Conservation (phyloP, 495 filamentous ascomycete species). For the Neurospora sp. region DNA sequence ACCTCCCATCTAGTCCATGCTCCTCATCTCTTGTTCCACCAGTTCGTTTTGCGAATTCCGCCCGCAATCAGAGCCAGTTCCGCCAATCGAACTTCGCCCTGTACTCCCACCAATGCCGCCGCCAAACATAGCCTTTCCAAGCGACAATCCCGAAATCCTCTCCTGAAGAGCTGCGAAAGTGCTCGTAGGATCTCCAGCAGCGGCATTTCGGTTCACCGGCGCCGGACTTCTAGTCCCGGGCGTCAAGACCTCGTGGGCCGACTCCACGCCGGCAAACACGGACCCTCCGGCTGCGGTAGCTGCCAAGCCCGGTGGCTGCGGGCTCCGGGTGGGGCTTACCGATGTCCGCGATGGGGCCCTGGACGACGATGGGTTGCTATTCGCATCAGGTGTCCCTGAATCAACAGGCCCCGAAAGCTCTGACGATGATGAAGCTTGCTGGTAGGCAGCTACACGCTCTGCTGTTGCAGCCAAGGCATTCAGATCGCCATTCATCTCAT, state of each 20-base stretch:
- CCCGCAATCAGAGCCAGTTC: not conserved
- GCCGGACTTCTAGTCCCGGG: slow-evolving; percentile 20
- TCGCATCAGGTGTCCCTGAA: slow-evolving; percentile 1
- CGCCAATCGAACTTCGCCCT: slow-evolving; percentile 4
- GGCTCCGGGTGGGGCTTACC: slow-evolving; percentile 16
- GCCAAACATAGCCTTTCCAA: slow-evolving; percentile 25
- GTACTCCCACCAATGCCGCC: slow-evolving; percentile 3
- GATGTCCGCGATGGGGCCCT: slow-evolving; percentile 8
- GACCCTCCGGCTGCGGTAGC: slow-evolving; percentile 21
- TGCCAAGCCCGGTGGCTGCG: slow-evolving; percentile 25
- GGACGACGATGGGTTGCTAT: slow-evolving; percentile 13
- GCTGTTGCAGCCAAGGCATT: slow-evolving; percentile 30
- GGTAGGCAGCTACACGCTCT: slow-evolving; percentile 21
- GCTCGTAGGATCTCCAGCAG: slow-evolving; percentile 28
- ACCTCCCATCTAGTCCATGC: slow-evolving; percentile 14
- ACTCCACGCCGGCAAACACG: slow-evolving; percentile 31
- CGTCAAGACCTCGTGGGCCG: slow-evolving; percentile 30
- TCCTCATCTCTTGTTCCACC: slow-evolving; percentile 23
- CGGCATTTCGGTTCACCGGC: slow-evolving; percentile 29
- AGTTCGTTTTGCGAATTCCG: slow-evolving; percentile 1
- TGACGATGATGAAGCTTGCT: slow-evolving; percentile 7
- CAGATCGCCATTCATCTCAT: slow-evolving; percentile 79
- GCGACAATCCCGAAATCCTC: slow-evolving; percentile 36
- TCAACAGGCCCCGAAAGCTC: slow-evolving; percentile 8
- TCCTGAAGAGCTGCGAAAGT: slow-evolving; percentile 35